Base-by-base conservation (phyloP, 129 eudicot genomes). In the Flaveria sonorensis region DNA sequence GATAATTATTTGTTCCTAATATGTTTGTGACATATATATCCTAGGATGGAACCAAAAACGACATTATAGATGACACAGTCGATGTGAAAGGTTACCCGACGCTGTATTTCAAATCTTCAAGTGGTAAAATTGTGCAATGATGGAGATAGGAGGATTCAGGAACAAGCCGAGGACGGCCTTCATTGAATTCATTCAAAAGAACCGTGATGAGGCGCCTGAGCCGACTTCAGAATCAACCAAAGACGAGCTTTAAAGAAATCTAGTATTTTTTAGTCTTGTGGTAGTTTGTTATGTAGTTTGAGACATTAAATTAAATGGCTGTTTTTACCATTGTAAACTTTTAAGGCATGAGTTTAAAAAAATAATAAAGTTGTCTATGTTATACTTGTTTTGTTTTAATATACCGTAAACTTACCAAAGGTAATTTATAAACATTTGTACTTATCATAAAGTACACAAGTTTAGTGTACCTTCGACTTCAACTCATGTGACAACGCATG, bases 11-110 rank as follows among this genome's bases (percentile, higher is more conserved):
- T 10, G 3, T 70, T 57, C 8, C 19, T 20, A 12, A 71, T 23
- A n/a, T 9, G 18, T 52, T 51, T 79, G 11, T 69, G 21, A 0
- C 32, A 15, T 68, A n/a, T 63, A n/a, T 63, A 55, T 72, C 14
- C 2, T 69, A 94, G 98, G 98, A 94, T 73, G 97, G 93, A 60
- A 86, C 97, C n/a, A 86, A 90, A 70, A 94, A 94, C 72, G 98
- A 94, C 76, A 23, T 82, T 59, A 87, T 89, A 14, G 56, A 51
- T 6, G 93, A 87, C 15, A 46, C 73, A 12, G 89, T 94, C 52
- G 90, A 89, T 1, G 87, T 94, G 39, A 70, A 84, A 84, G 97
- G 97, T 43, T 94, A 83, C 82, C 98, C 98, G 8, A 87, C 96
- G 6, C 2, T 94, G 45, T 91, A 84, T 85, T 89, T 94, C 40